Percentiles rank a stretch among this genome's conserved stretches.
phyloP scores from a whole-genome alignment of 352 stramenopile genomes.

The Elongisporangium anandrum region DNA sequence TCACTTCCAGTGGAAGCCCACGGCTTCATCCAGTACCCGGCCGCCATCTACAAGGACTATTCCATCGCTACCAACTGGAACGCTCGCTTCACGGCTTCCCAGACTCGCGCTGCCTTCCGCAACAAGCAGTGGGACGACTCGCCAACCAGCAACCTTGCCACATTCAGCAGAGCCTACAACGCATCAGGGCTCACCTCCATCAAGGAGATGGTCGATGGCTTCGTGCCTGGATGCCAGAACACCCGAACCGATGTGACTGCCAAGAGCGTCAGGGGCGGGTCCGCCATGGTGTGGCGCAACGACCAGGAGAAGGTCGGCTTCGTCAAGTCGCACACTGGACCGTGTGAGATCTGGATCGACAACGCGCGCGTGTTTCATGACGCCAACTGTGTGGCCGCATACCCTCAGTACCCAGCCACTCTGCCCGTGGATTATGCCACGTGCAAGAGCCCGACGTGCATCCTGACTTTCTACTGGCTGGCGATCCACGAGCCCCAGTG shows the following conservation, averaged over 20 bases:
- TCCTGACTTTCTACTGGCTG: conserved; percentile 40
- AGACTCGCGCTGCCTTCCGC: background rate
- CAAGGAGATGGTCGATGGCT: background rate
- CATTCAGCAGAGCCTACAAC: background rate
- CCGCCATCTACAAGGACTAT: conserved; percentile 15
- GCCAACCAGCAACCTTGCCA: background rate
- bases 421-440: conserved; percentile 29
- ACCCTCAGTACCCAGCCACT: conserved; percentile 14
- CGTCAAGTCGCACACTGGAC: conserved; percentile 26
- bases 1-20: conserved; percentile 6
- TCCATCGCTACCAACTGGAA: background rate
- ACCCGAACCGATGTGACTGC: background rate
- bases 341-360: conserved; percentile 46
- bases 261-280: background rate
- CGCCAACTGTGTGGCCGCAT: conserved; percentile 25
- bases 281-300: background rate
- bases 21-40: conserved; percentile 21
- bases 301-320: conserved; percentile 1
- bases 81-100: background rate
- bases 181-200: no score
- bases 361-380: conserved; percentile 31
- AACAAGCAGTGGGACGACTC: background rate
- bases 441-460: conserved; percentile 16
- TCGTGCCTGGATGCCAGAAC: background rate
- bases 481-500: conserved; percentile 29